Base-by-base conservation (phyloP, 495 filamentous ascomycete species). In the Trichoderma orchidacearum region DNA sequence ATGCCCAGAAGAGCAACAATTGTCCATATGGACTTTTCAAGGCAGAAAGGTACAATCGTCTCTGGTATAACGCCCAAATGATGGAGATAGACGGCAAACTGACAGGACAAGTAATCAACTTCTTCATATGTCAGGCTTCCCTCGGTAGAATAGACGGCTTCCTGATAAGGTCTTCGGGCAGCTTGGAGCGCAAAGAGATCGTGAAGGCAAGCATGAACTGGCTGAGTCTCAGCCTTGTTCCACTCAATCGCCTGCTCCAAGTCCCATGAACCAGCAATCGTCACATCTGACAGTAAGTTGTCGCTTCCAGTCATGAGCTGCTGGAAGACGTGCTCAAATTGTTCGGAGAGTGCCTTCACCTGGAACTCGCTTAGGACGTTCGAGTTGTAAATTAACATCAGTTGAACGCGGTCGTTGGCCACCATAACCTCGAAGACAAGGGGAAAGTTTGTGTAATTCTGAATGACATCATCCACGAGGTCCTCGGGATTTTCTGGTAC, bases 1-100 rank as follows among this genome's bases (percentile, higher is more conserved):
- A 74, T 57, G 6, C 62, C 73, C 15, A 76, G 35, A 3, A 71
- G 63, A 6, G 68, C 62, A n/a, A 75, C 63, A 18, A 70, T 38
- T 25, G 65, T 60, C 69, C 66, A 66, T 27, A 60, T 62, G 6
- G 70, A 74, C 59, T 76, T 76, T 36, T 75, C 67, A 13, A 74
- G 61, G 56, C 66, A 71, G 25, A 77, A 56, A 6, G 70, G 71
- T 15, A 77, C 63, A 25, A 72, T 36, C 8, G 54, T 60, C 23
- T 64, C 75, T 1, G 67, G 62, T 5, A 9, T 21, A 21, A 53
- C 30, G 51, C 51, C 51, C 6, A 53, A 15, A 3, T 30, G n/a
- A 8, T 9, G 7, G 25, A 53, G 51, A 9, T 53, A 23, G 1
- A 4, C 8, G 12, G 51, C 51, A 11, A 53, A n/a, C 8, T 21